phyloP scores from a whole-genome alignment of 2,329 filamentous ascomycete species.

The Beauveria sp. region DNA sequence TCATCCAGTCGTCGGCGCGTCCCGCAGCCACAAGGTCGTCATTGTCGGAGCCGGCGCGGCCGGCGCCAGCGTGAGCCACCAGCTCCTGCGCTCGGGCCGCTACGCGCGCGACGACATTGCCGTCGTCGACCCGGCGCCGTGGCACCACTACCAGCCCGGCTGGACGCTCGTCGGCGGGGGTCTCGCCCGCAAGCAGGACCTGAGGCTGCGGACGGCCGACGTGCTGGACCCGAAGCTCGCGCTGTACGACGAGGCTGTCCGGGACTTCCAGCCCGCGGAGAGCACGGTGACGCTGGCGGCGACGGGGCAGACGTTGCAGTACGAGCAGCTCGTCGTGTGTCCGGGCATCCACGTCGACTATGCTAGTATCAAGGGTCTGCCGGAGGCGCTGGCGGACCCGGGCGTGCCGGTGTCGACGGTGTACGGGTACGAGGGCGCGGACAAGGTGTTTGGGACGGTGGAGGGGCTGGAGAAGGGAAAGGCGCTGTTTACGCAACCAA shows the following conservation, averaged over 20 bases:
- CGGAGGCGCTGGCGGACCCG: conserved; percentile 44
- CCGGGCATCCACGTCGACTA: conserved; percentile 49
- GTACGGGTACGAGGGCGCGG: conserved; percentile 47
- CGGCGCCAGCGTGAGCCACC: conserved; percentile 58
- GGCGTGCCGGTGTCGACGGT: conserved; percentile 46
- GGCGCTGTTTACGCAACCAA: conserved; percentile 53
- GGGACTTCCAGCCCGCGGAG: conserved; percentile 44
- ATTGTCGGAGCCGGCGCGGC: conserved; percentile 61
- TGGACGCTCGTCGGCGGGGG: conserved; percentile 64
- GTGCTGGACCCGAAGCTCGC: conserved; percentile 54
- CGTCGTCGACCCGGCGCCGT: conserved; percentile 53
- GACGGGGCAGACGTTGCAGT: conserved; percentile 39
- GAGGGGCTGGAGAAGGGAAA: conserved; percentile 39
- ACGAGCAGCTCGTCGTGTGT: conserved; percentile 57
- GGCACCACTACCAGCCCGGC: conserved; percentile 62
- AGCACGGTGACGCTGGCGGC: conserved; percentile 50
- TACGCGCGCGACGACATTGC: conserved; percentile 55
- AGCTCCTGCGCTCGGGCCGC: conserved; percentile 52
- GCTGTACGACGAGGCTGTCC: conserved; percentile 48
- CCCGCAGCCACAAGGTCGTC: conserved; percentile 50
- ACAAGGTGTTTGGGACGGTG: conserved; percentile 44
- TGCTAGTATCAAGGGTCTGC: conserved; percentile 44
- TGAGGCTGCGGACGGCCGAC: conserved; percentile 41
- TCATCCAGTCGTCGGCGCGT: background rate
- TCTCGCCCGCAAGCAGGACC: conserved; percentile 53